Evolutionary conservation across 169 alveolate species (phyloP), one percentile per base, ranked within the genome.

Genomic region (Plasmodium falciparum): DNA sequence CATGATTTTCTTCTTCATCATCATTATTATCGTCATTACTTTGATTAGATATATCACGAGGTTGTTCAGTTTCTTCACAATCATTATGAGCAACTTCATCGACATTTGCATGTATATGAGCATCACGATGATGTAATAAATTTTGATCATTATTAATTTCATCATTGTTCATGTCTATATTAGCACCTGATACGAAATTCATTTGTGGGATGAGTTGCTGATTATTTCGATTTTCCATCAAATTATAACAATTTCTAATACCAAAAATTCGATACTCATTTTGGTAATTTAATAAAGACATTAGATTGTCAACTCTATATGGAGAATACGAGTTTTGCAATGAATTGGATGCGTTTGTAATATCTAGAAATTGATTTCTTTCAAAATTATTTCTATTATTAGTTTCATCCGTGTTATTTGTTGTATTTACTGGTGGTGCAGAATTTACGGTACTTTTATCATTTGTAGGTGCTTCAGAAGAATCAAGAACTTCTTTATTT

Each of bases 181-280:
- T 43, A 7, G 22, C 29, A 9, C n/a, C 22, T 12, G 71, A 22
- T 29, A 39, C 47, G 9, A 39, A 78, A 22, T 78, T 71, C 45
- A 66, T 22, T 59, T 78, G 89, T 4, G 71, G 3, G 1, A 33
- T 13, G 50, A 26, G 26, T 49, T 65, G 89, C 5, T 59, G 71
- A 22, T 66, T 66, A 50, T 78, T 78, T 49, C 75, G 29, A 59
- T 65, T 43, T 54, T 78, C 89, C 15, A 66, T 45, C 22, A 78
- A 26, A 52, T 78, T 78, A 59, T 78, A 78, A 33, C 89, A 78
- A 66, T 78, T 78, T 78, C 89, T 66, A 43, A 78, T 43, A 58
- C 89, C 89, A 70, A 78, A 78, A 39, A 78, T 66, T 65, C 89
- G 29, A 45, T 78, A 78, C 58, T 78, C 89, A 78, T 78, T 78